Evolutionary conservation across 1,284 basidiomycete genomes (phyloP).

Genomic region (Fomitiporia mediterranea): DNA sequence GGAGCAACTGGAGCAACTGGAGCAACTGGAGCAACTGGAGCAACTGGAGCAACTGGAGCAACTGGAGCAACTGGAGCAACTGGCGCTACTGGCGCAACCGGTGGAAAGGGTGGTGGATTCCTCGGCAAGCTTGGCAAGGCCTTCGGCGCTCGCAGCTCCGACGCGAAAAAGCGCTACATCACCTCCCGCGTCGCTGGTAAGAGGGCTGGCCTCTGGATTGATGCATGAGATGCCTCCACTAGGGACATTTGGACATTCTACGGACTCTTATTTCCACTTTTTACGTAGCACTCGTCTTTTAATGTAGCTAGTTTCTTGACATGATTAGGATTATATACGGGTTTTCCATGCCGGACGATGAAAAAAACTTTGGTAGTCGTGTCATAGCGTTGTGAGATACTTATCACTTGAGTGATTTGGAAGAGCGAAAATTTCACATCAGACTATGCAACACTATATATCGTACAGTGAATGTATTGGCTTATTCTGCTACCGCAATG

Average conservation of each 20-base stretch:
- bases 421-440: no score
- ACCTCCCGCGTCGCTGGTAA: constrained; percentile 14
- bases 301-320: no score
- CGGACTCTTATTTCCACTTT: constrained; percentile 10
- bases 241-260: background rate
- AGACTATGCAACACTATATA: no score
- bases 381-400: no score
- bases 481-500: no score
- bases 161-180: constrained; percentile 15
- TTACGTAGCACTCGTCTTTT: no score
- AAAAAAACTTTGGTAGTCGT: no score
- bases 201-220: constrained; percentile 12
- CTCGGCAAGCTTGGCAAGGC: background rate
- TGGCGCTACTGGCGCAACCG: background rate
- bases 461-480: no score
- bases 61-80: background rate
- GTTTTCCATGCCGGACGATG: no score
- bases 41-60: no score
- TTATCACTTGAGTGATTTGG: no score
- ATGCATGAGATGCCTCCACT: constrained; percentile 3
- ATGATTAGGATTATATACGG: no score
- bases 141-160: background rate
- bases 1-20: background rate
- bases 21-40: background rate
- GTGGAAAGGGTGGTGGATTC: background rate